phyloP scores from a whole-genome alignment of 2,329 filamentous ascomycete species.

The Neocucurbitaria cava region DNA sequence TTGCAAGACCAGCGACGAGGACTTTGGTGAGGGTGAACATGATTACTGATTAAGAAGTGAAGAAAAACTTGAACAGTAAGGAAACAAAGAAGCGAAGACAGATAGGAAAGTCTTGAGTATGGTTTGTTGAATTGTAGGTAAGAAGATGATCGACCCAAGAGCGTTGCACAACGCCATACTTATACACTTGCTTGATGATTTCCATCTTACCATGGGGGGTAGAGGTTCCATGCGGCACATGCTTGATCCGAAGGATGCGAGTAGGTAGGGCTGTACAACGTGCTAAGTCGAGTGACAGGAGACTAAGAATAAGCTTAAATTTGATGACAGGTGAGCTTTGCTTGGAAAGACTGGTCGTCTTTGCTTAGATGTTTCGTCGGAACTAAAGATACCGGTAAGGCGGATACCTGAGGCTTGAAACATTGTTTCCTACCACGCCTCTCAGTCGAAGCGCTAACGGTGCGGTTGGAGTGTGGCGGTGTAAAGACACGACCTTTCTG shows the following conservation, averaged over 20 bases:
- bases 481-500: not conserved
- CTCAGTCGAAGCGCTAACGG: slow-evolving; percentile 18
- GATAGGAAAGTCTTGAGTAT: slow-evolving; percentile 29
- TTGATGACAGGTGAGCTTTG: slow-evolving; percentile 15
- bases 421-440: slow-evolving; percentile 14
- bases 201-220: not conserved
- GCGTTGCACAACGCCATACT: slow-evolving; percentile 20
- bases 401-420: slow-evolving; percentile 1
- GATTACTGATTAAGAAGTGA: slow-evolving; percentile 34
- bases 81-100: slow-evolving; percentile 22
- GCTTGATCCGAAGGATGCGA: slow-evolving; percentile 7
- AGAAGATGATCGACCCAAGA: slow-evolving; percentile 29
- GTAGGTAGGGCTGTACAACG: slow-evolving; percentile 20
- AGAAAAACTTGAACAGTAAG: slow-evolving; percentile 17
- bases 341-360: slow-evolving; percentile 18
- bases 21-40: slow-evolving; percentile 47
- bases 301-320: slow-evolving; percentile 18
- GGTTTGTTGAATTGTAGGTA: slow-evolving; percentile 35
- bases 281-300: slow-evolving; percentile 4
- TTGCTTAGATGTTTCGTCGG: slow-evolving; percentile 14
- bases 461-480: slow-evolving; percentile 9
- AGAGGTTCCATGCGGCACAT: slow-evolving; percentile 12
- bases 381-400: slow-evolving; percentile 23
- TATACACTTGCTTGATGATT: slow-evolving; percentile 26
- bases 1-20: slow-evolving; percentile 41